Conservation (phyloP, 2,329 filamentous ascomycete species). For the Ophiostoma himal-ulmi region DNA sequence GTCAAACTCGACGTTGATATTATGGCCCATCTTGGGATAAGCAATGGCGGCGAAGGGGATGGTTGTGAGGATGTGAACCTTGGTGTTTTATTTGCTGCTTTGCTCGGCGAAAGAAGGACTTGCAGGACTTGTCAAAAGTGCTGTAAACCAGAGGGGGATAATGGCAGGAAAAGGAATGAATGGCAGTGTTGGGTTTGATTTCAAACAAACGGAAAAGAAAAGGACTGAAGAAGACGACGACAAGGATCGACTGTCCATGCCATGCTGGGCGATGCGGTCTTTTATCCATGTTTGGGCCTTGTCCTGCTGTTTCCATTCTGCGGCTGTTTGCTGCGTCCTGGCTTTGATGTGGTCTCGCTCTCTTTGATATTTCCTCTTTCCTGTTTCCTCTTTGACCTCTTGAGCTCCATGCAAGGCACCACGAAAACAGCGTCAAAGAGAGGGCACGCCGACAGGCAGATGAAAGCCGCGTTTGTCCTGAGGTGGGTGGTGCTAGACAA, state of each 20-base stretch:
- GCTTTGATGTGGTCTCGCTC: not conserved
- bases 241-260: not conserved
- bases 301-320: not conserved
- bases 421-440: not conserved
- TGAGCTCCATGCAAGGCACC: not conserved
- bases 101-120: no score
- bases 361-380: not conserved
- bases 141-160: not conserved
- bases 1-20: slow-evolving; percentile 15
- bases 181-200: not conserved
- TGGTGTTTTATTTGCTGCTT: no score
- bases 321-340: not conserved
- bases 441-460: not conserved
- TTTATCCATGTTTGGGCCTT: slow-evolving; percentile 6
- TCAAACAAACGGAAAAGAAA: not conserved
- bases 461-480: not conserved
- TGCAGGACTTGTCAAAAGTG: not conserved
- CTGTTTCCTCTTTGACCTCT: not conserved
- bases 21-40: not conserved
- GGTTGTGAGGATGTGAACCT: not conserved
- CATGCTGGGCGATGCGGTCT: not conserved
- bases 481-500: not conserved
- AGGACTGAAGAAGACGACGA: not conserved
- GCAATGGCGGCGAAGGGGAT: not conserved
- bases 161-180: not conserved